Base-by-base conservation (phyloP, 805 yeast species). In the Suhomyces sp. region DNA sequence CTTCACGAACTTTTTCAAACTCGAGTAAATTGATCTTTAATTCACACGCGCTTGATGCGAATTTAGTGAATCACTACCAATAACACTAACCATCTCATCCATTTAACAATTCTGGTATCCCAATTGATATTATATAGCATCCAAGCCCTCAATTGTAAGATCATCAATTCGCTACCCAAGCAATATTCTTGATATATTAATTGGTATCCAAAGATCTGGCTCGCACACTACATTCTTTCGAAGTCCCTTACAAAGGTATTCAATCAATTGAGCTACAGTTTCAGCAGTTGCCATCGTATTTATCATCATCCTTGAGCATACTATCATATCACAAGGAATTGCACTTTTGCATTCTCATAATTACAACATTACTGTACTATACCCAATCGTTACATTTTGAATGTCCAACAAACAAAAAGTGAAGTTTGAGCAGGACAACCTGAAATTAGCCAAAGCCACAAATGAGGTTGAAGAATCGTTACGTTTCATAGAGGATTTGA, bases 401-500 rank as follows among this genome's bases (percentile, higher is more conserved):
- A 46, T 46, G 48, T 46, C 48, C 5, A 15, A 12, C 48, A 46
- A 46, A 22, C 31, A 19, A 24, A 48, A 49, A 37, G 47, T 46
- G 37, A 49, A 19, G 41, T 44, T 46, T 17, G 45, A 49, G 40
- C 47, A 10, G 44, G 47, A 44, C 22, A 52, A 51, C 21, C 41
- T 37, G 41, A 37, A 37, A 17, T 17, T 37, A 19, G 31, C 43
- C 31, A 50, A 48, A 40, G 13, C 59, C 22, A 24, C 56, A 4
- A 61, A 59, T 8, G 63, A 59, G 13, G 58, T 61, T 37, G 53
- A 51, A 47, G 88, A 83, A 61, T 77, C 87, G 10, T 67, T 86
- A 47, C 72, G 85, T 50, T 71, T 84, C 45, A 84, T 87, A 21
- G 91, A 87, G 57, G 94, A 88, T 62, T 69, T 92, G 58, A 89